Conservation (phyloP, 2,329 filamentous ascomycete species). For the Hypoxylon sp. region DNA sequence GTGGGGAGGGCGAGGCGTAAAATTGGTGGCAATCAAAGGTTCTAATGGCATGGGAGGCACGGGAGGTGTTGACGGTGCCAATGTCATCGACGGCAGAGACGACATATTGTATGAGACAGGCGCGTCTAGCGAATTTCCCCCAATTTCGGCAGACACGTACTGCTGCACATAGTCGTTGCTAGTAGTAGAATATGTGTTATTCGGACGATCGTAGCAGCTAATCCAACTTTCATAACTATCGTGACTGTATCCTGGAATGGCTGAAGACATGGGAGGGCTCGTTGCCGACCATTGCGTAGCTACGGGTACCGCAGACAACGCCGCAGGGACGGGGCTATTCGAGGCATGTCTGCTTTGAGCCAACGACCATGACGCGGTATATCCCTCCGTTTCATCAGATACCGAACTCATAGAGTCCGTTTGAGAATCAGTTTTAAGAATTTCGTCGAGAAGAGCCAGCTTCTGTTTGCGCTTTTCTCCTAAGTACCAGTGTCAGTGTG, state of each 20-base stretch:
- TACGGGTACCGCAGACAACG: constrained; percentile 30
- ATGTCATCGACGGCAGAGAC: constrained; percentile 39
- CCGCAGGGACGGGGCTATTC: constrained; percentile 43
- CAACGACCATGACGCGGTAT: constrained; percentile 35
- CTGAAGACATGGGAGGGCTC: constrained; percentile 39
- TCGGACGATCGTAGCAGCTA: constrained; percentile 37
- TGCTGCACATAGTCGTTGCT: constrained; percentile 34
- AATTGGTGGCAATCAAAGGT: constrained; percentile 29
- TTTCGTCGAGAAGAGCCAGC: constrained; percentile 55
- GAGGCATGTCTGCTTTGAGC: constrained; percentile 41
- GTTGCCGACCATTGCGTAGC: constrained; percentile 35
- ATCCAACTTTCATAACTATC: constrained; percentile 41
- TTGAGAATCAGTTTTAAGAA: constrained; percentile 51
- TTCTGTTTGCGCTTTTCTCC: constrained; percentile 60
- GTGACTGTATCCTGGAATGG: constrained; percentile 36
- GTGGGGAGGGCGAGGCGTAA: constrained; percentile 26
- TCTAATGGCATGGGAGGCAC: constrained; percentile 33
- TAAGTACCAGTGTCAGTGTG: constrained; percentile 41
- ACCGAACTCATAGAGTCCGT: constrained; percentile 49
- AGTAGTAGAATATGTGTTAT: constrained; percentile 31
- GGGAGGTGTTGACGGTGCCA: constrained; percentile 33
- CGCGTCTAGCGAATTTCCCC: constrained; percentile 27
- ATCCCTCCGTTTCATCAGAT: constrained; percentile 47
- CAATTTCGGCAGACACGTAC: constrained; percentile 32
- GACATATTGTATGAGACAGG: constrained; percentile 37